A percentile compares a stretch with the other conserved stretches of the same genome.
These are phyloP conservation scores for Plectosphaerella sp. DNA, from an alignment of 2,329 filamentous ascomycete species.

Conservation along the genomic window DNA sequence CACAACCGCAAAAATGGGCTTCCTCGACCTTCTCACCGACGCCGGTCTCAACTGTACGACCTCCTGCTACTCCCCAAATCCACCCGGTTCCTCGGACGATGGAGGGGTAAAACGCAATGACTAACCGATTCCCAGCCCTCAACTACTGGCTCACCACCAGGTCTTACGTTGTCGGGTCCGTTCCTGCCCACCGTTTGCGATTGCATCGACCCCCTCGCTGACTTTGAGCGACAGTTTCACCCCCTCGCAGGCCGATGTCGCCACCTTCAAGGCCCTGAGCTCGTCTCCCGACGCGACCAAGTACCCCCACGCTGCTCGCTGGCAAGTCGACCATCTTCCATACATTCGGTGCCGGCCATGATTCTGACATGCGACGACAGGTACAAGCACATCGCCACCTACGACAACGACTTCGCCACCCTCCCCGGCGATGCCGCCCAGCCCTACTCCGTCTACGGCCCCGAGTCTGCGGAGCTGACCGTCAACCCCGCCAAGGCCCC, in stretches of 20 bases:
- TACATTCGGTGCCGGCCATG: background rate
- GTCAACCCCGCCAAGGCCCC: slow-evolving; percentile 84
- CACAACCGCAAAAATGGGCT: slow-evolving; percentile 55
- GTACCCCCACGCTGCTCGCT: slow-evolving; percentile 91
- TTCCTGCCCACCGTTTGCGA: slow-evolving; percentile 19
- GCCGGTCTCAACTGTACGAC: slow-evolving; percentile 38
- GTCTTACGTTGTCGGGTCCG: slow-evolving; percentile 82
- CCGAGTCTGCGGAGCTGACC: slow-evolving; percentile 71
- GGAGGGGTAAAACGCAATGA: background rate
- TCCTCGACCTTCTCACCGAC: slow-evolving; percentile 63
- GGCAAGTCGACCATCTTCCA: slow-evolving; percentile 35
- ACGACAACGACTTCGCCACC: slow-evolving; percentile 86
- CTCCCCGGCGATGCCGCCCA: slow-evolving; percentile 89
- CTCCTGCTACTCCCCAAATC: background rate
- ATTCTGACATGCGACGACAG: background rate
- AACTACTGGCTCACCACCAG: slow-evolving; percentile 71
- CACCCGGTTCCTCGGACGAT: too few species aligned
- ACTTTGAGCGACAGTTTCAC: slow-evolving; percentile 33
- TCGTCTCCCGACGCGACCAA: slow-evolving; percentile 73
- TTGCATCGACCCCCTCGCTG: slow-evolving; percentile 2
- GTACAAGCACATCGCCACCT: slow-evolving; percentile 95
- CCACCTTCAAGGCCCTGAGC: slow-evolving; percentile 85
- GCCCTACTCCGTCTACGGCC: slow-evolving; percentile 86
- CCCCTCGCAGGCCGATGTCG: slow-evolving; percentile 93
- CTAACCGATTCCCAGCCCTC: slow-evolving; percentile 43